Conservation (phyloP, 495 filamentous ascomycete genomes). For the Lasiosphaeria miniovina region DNA sequence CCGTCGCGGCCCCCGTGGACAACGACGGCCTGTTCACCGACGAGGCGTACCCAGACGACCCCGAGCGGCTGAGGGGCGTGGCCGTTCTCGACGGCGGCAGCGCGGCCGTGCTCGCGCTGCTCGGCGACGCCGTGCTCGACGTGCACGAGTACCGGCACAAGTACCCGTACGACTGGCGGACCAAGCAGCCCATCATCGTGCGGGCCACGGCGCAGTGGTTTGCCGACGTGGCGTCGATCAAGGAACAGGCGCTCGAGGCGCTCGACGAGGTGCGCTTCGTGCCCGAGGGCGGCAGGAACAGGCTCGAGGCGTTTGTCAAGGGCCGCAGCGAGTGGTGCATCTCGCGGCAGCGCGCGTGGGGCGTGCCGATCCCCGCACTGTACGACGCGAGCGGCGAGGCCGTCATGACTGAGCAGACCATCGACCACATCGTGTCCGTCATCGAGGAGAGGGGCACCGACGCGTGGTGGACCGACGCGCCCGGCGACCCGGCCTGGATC, state of each 20-base stretch:
- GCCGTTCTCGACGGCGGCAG: constrained; percentile 58
- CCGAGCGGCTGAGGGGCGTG: constrained; percentile 50
- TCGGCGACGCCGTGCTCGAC: constrained; percentile 58
- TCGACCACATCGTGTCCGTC: constrained; percentile 79
- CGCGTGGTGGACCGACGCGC: constrained; percentile 87
- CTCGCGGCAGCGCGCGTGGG: constrained; percentile 95
- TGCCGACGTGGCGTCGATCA: constrained; percentile 82
- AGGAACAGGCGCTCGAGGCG: constrained; percentile 62
- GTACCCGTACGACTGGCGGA: constrained; percentile 97
- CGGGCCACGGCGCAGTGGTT: constrained; percentile 97
- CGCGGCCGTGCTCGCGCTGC: constrained; percentile 61
- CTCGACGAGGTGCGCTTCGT: constrained; percentile 73
- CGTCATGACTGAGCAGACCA: constrained; percentile 70
- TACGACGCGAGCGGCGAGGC: constrained; percentile 71
- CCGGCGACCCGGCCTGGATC: constrained; percentile 72
- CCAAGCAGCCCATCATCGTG: constrained; percentile 86
- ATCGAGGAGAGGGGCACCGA: constrained; percentile 76
- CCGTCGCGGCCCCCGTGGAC: constrained; percentile 76
- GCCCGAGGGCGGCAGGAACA: constrained; percentile 64
- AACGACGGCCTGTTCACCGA: constrained; percentile 74
- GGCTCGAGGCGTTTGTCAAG: constrained; percentile 79
- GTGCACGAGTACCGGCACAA: constrained; percentile 76
- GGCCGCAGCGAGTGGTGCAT: constrained; percentile 97
- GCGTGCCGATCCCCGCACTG: constrained; percentile 89
- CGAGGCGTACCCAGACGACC: constrained; percentile 66